phyloP scores from a whole-genome alignment of 257 asterid species.

The Rhazya stricta region DNA sequence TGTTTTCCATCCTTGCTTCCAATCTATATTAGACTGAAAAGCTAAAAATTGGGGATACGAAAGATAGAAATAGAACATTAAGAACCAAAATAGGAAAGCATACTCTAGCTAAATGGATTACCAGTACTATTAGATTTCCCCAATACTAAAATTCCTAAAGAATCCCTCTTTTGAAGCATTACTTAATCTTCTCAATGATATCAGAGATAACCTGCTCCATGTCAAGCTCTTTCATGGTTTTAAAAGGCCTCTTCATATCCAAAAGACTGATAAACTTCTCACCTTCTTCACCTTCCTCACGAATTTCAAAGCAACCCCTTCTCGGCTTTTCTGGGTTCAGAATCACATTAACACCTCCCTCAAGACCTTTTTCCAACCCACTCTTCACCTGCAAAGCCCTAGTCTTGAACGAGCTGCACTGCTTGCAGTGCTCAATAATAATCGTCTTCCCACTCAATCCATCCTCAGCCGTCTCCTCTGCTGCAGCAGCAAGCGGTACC shows the following conservation, averaged over 20 bases:
- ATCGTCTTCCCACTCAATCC: constrained; percentile 19
- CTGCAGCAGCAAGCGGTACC: not conserved
- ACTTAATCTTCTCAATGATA: constrained; percentile 48
- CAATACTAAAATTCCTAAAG: not conserved
- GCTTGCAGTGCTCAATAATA: constrained; percentile 67
- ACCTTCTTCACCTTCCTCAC: constrained; percentile 53
- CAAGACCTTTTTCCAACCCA: constrained; percentile 50
- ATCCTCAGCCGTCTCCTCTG: constrained; percentile 6
- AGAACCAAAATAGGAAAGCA: not conserved
- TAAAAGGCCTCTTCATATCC: constrained; percentile 73
- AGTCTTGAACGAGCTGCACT: constrained; percentile 53
- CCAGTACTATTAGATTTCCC: not conserved
- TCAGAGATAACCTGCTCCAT: constrained; percentile 63
- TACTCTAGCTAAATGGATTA: not conserved
- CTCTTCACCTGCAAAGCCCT: constrained; percentile 58
- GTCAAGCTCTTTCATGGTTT: constrained; percentile 51
- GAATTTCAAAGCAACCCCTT: constrained; percentile 79
- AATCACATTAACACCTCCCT: constrained; percentile 53
- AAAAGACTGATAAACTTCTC: constrained; percentile 56
- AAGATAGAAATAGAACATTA: not conserved
- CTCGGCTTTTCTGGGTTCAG: constrained; percentile 80
- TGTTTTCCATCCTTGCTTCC: not conserved
- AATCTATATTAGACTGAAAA: not conserved
- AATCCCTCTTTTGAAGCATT: constrained; percentile 2
- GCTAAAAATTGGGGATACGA: not conserved